Base-by-base conservation (phyloP, 345 rosid species). In the Triadica sebifera region DNA sequence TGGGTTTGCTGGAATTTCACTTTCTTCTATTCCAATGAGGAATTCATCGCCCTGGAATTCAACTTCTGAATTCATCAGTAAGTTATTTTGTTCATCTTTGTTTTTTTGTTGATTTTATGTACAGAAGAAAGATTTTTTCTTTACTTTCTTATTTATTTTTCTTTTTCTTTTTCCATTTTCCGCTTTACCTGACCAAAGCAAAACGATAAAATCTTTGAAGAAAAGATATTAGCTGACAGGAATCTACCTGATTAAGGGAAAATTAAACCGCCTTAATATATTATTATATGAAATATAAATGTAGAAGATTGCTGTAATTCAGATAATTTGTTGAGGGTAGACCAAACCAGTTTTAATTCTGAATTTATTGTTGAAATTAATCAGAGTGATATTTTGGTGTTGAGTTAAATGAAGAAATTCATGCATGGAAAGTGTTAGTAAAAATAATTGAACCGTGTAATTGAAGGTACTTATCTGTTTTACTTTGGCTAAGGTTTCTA, bases 21-120 rank as follows among this genome's bases (percentile, higher is more conserved):
- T 83, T 78, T 78, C 90, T 7, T 65, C 90, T 17, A 29, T 70
- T 29, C 65, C 90, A 6, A 67, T 73, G 68, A 86, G 86, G 51
- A 77, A 60, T 78, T 84, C 87, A 60, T 84, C 87, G 49, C 86
- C 87, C 13, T 74, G 77, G 87, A 94, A 89, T 84, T 87, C 98
- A 60, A 83, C 81, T 52, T 77, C 94, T 62, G 77, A 74, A 8
- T 59, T 73, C 63, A 77, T 83, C 87, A 80, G 96, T 90, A 63
- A 83, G 96, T 86, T 37, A 46, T 57, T 60, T 72, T 19, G 47
- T 6, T 58, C 62, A 58, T 58, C 4, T 65, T 51, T n/a, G 45
- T 29, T 19, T 12, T 22, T 52, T 1, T 19, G 10, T 47, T n/a
- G 9, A 52, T 51, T 24, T 69, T 12, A 4, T 17, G 24, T 52